phyloP scores from a whole-genome alignment of 768 basidiomycete species.

The Tricholoma saponaceum region DNA sequence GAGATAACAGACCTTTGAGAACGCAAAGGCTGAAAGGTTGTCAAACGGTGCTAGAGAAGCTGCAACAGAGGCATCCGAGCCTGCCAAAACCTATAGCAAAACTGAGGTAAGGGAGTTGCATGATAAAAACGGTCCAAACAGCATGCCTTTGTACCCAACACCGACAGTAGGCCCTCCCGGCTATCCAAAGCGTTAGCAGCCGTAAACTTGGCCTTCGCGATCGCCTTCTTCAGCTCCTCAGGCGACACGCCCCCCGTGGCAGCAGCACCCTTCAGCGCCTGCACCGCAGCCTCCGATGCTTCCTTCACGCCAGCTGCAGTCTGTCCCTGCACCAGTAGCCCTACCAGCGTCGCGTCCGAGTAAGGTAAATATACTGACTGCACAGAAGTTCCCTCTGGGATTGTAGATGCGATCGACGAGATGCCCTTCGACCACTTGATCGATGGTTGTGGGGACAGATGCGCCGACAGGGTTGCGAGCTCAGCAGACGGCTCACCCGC shows the following conservation, averaged over 20 bases:
- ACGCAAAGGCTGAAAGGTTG: slow-evolving; percentile 56
- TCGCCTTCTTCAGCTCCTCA: slow-evolving; percentile 75
- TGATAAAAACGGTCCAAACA: slow-evolving; percentile 6
- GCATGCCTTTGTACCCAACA: slow-evolving; percentile 63
- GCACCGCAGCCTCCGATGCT: slow-evolving; percentile 65
- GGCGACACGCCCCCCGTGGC: slow-evolving; percentile 55
- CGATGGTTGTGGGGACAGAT: slow-evolving; percentile 73
- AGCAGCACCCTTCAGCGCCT: slow-evolving; percentile 50
- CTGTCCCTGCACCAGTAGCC: slow-evolving; percentile 71
- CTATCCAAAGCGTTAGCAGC: slow-evolving; percentile 68
- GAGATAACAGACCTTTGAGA: slow-evolving; percentile 60
- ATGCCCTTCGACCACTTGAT: slow-evolving; percentile 85
- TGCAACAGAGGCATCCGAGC: slow-evolving; percentile 50
- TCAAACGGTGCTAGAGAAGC: slow-evolving; percentile 66
- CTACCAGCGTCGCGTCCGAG: slow-evolving; percentile 88
- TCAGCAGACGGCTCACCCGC: slow-evolving; percentile 61
- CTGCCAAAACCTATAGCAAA: slow-evolving; percentile 52
- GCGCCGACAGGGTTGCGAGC: slow-evolving; percentile 73
- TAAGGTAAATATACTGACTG: slow-evolving; percentile 81
- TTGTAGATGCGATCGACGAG: slow-evolving; percentile 59
- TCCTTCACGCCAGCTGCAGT: slow-evolving; percentile 60
- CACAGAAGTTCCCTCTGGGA: slow-evolving; percentile 61
- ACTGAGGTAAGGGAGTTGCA: background rate
- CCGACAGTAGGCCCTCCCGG: slow-evolving; percentile 59
- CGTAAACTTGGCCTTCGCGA: slow-evolving; percentile 86